Percentiles rank a stretch among this genome's conserved stretches.
Evolutionary conservation across 192 early-diverging fungal genomes (phyloP).

Genomic region (Podila clonocystis): DNA sequence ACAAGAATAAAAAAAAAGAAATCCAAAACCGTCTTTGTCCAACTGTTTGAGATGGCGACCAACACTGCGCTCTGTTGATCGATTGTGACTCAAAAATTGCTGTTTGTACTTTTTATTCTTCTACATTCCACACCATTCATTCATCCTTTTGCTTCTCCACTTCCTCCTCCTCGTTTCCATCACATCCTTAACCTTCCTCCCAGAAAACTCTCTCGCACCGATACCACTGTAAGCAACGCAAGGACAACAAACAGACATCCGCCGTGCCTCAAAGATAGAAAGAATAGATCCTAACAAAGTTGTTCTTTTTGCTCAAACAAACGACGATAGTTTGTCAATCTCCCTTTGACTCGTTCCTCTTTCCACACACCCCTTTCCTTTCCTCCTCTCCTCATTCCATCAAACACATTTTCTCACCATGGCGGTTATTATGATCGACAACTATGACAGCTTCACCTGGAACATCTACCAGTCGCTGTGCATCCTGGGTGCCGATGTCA

Average conservation of each 20-base stretch:
- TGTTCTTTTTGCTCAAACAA: background rate
- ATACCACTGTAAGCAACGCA: background rate
- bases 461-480: conserved; percentile 97
- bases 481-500: conserved; percentile 90
- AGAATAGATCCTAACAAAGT: no score
- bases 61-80: background rate
- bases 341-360: background rate
- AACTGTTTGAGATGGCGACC: no score
- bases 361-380: background rate
- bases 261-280: no score
- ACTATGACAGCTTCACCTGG: conserved; percentile 99
- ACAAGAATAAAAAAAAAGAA: no score
- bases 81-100: conserved; percentile 21
- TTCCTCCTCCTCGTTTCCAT: background rate
- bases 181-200: background rate
- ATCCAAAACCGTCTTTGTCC: no score
- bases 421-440: conserved; percentile 91
- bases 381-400: background rate
- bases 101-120: background rate
- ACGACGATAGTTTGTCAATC: background rate
- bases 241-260: no score
- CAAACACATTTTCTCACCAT: conserved; percentile 35
- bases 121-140: background rate
- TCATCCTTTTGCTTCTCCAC: background rate
- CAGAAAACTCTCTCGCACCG: background rate